Base-by-base conservation (phyloP, 306 rosid genomes). In the Quercus wislizeni region DNA sequence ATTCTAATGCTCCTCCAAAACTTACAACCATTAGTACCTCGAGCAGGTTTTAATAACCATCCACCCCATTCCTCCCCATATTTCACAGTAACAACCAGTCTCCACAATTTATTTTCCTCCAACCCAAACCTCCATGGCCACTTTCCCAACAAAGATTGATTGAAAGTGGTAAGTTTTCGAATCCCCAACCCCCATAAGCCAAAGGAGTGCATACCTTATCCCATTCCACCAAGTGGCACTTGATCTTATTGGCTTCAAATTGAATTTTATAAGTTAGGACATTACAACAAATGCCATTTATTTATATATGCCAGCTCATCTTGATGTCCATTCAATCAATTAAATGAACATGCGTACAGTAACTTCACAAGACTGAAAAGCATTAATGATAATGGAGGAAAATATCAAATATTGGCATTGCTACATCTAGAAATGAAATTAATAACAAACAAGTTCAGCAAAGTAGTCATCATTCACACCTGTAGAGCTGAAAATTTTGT, bases 401-500 rank as follows among this genome's bases (percentile, higher is more conserved):
- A 35, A 35, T 33, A 35, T 65, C 27, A 21, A 67, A 33, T 17
- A 18, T 67, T 67, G 14, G 38, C 5, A 14, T 35, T 25, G 2
- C 20, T 28, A 63, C 1, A 7, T 49, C 54, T 49, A 10, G 17
- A 12, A 49, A 49, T 13, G 4, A 63, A 27, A 27, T 14, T 27
- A 63, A 79, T 75, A 73, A 51, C 74, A 62, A 27, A 35, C 70
- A 69, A 76, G 79, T 56, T 56, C 62, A 77, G 52, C 19, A 75
- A 75, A 79, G 20, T 73, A 70, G 71, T 49, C 55, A 68, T 35
- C 77, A 51, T 63, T 30, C 81, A 58, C 76, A 92, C 99, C 99
- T 91, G 80, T 93, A 96, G 76, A 96, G 85, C 90, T 96, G 99
- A 85, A 96, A 96, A 83, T 93, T 96, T 43, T 89, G 97, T 35